These are phyloP conservation scores for Ascochyta fabae DNA, from an alignment of 2,329 filamentous ascomycete species.

Conservation along the genomic window DNA sequence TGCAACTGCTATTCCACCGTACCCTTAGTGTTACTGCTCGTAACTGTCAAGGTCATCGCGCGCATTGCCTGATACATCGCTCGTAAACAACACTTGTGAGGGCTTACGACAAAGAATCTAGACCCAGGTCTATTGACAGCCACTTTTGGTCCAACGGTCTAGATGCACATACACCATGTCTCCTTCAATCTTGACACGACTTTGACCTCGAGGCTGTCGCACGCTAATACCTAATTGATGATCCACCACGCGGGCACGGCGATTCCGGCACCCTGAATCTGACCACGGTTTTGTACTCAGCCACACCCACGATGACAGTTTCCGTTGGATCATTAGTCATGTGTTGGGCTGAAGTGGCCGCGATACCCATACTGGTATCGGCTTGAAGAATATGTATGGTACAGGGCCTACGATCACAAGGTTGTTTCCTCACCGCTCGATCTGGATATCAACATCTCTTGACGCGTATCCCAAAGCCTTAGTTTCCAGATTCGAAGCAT, in stretches of 20 bases:
- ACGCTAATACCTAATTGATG: not conserved
- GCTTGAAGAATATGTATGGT: not conserved
- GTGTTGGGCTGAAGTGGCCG: not conserved
- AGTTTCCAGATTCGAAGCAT: not conserved
- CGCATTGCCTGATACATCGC: not conserved
- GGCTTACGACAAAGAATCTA: conserved; percentile 9
- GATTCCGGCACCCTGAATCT: not conserved
- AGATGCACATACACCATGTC: conserved; percentile 4
- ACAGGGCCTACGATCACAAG: not conserved
- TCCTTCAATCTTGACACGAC: not conserved
- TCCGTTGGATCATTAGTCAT: not conserved
- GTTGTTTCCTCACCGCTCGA: not conserved
- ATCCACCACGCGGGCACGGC: not conserved
- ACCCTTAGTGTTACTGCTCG: too few species aligned
- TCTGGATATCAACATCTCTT: not conserved
- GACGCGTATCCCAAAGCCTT: not conserved
- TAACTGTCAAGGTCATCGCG: too few species aligned
- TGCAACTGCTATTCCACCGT: too few species aligned
- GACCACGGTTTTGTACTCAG: not conserved
- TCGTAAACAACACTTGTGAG: not conserved
- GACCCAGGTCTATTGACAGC: not conserved
- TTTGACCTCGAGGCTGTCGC: not conserved
- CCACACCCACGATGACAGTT: not conserved
- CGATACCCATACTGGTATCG: not conserved
- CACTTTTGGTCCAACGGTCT: not conserved